A percentile compares a stretch with the other conserved stretches of the same genome.
Conservation (phyloP, 1,139 yeast genomes). For the Zygoascus sp. region DNA sequence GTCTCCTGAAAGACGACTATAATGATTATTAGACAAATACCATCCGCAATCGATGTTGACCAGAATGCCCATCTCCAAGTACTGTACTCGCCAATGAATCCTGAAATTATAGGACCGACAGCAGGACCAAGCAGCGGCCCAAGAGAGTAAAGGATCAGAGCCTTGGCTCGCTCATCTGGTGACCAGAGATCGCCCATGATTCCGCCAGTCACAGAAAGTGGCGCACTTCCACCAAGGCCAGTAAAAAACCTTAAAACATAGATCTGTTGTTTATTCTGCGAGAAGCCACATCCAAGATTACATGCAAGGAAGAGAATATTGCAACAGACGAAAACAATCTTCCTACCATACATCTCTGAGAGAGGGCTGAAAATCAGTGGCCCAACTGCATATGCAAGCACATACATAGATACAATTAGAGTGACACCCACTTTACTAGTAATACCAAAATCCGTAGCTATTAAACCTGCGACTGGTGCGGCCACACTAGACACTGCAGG, state of each 20-base stretch:
- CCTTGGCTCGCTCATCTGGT: constrained; percentile 48
- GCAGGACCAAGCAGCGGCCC: constrained; percentile 61
- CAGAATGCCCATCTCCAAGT: constrained; percentile 60
- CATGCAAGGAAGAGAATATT: constrained; percentile 49
- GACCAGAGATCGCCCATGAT: constrained; percentile 56
- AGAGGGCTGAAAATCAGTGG: constrained; percentile 58
- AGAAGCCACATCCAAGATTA: constrained; percentile 54
- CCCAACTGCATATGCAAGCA: constrained; percentile 60
- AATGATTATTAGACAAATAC: constrained; percentile 43
- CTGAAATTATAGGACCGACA: constrained; percentile 54
- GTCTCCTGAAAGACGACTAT: constrained; percentile 49
- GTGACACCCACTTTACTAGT: constrained; percentile 40
- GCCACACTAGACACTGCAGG: constrained; percentile 57
- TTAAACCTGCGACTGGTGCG: constrained; percentile 51
- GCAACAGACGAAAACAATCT: constrained; percentile 45
- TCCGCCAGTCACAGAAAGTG: constrained; percentile 63
- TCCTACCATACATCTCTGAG: constrained; percentile 55
- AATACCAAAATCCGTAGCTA: constrained; percentile 43
- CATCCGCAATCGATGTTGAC: constrained; percentile 50
- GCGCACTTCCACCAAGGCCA: constrained; percentile 60
- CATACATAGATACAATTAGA: constrained; percentile 52
- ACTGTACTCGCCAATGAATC: constrained; percentile 46
- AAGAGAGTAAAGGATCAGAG: constrained; percentile 53
- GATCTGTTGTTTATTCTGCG: constrained; percentile 47
- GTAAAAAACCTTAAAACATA: constrained; percentile 55